Evolutionary conservation across 345 rosid species (phyloP), one percentile per base, ranked within the genome.

Genomic region (Zanthoxylum bungeanum): DNA sequence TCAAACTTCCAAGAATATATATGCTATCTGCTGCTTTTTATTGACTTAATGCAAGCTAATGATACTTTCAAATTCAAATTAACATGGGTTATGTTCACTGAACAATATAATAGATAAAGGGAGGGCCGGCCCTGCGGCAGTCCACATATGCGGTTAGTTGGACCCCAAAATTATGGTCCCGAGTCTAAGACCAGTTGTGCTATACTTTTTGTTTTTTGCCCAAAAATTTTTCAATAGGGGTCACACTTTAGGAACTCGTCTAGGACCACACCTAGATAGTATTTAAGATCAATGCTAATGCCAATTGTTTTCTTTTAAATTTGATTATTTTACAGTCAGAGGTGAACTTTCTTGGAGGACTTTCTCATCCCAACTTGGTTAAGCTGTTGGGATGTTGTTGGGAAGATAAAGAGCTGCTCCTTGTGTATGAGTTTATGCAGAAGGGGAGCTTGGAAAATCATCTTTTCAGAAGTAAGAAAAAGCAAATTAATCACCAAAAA

Each of bases 291-390:
- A 27, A 63, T 68, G 73, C 61, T 74, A 47, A 22, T 46, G 30
- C 57, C 0, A 30, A 42, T 44, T 25, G 12, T 42, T 44, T 55
- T 24, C 14, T 11, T 30, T 3, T 37, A 0, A 53, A 22, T 58
- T 68, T 44, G 16, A 57, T 60, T 56, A 49, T 30, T 68, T 14
- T 79, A 73, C 93, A 93, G 98, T 87, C 91, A 7, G 93, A 91
- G 81, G 86, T 93, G 47, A 85, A 86, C 77, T 91, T 91, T 79
- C 85, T 91, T 7, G 97, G 90, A 66, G 85, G 88, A 80, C 84
- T 88, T 60, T 88, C 88, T 24, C 98, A 93, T 69, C 94, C 94
- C 7, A 93, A 91, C 68, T 71, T 93, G 64, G 96, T 93, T 28
- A 87, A 73, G 80, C 55, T 93, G 61, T 39, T 93, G 69, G 98